These are phyloP conservation scores for Trametes maxima DNA, from an alignment of 768 basidiomycete genomes.

Conservation along the genomic window DNA sequence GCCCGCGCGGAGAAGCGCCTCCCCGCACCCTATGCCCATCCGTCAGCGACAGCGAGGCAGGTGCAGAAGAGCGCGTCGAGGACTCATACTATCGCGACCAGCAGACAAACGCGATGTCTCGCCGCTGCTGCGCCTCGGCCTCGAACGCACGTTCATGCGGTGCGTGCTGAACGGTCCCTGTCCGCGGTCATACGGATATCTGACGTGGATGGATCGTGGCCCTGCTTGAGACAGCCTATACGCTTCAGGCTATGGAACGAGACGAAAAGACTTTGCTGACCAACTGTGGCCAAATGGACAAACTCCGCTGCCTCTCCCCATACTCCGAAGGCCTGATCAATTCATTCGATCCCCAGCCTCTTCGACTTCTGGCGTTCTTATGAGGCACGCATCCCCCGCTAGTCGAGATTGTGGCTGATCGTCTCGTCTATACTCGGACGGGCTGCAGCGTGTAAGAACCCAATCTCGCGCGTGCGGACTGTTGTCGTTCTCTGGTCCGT, in stretches of 20 bases:
- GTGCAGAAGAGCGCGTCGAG: background rate
- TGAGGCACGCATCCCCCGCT: slow-evolving; percentile 5
- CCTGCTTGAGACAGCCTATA: slow-evolving; percentile 17
- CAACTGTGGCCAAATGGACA: slow-evolving; percentile 12
- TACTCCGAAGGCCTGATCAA: background rate
- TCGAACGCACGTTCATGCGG: slow-evolving; percentile 10
- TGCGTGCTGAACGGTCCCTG: background rate
- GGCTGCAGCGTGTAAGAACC: slow-evolving; percentile 6
- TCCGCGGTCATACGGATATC: background rate
- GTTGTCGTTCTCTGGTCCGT: background rate
- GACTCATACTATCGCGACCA: background rate
- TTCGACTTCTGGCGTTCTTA: slow-evolving; percentile 9
- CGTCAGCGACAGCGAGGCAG: slow-evolving; percentile 9
- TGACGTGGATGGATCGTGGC: background rate
- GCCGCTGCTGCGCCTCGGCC: background rate
- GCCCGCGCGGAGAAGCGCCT: slow-evolving; percentile 14
- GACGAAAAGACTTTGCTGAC: slow-evolving; percentile 3
- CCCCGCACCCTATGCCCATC: slow-evolving; percentile 18
- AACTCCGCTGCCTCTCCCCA: background rate
- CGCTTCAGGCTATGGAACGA: slow-evolving; percentile 20
- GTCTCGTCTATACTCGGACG: slow-evolving; percentile 16
- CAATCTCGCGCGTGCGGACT: slow-evolving; percentile 14
- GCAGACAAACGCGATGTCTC: background rate
- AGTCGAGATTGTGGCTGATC: slow-evolving; percentile 16
- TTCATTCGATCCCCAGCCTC: slow-evolving; percentile 10